A percentile compares a stretch with the other conserved stretches of the same genome.
phyloP scores from a whole-genome alignment of 352 stramenopile species.

The Globisporangium sylvaticum region DNA sequence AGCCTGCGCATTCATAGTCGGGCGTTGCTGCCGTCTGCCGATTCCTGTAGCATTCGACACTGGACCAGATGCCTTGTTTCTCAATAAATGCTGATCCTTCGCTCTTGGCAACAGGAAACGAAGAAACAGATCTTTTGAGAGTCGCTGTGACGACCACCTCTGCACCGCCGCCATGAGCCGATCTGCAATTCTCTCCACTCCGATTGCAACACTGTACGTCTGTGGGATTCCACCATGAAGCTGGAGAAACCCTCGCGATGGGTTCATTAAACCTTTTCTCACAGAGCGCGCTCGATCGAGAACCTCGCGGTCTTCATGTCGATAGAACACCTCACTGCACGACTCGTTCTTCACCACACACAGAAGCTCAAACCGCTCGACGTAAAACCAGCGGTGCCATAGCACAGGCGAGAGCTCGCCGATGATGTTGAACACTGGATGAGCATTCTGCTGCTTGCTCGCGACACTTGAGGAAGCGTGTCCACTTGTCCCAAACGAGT shows the following conservation, averaged over 20 bases:
- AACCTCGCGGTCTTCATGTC: slow-evolving; percentile 29
- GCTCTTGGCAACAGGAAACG: slow-evolving; percentile 48
- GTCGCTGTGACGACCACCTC: slow-evolving; percentile 75
- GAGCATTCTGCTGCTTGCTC: slow-evolving; percentile 42
- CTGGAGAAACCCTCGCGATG: slow-evolving; percentile 30
- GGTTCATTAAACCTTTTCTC: slow-evolving; percentile 22
- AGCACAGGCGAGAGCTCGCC: slow-evolving; percentile 81
- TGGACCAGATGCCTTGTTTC: slow-evolving; percentile 20
- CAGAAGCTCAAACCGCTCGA: slow-evolving; percentile 85
- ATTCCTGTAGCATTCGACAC: slow-evolving; percentile 7
- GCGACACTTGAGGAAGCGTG: slow-evolving; percentile 25
- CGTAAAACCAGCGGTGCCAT: slow-evolving; percentile 89
- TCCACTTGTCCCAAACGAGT: slow-evolving; percentile 62
- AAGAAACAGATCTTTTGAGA: slow-evolving; percentile 78
- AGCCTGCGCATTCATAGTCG: slow-evolving; percentile 17
- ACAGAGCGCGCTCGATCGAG: slow-evolving; percentile 27
- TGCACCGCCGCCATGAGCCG: slow-evolving; percentile 50
- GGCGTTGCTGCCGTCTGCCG: slow-evolving; percentile 27
- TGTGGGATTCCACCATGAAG: slow-evolving; percentile 24
- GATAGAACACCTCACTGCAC: slow-evolving; percentile 65
- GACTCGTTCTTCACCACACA: slow-evolving; percentile 65
- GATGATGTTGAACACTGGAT: slow-evolving; percentile 89
- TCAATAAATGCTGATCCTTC: slow-evolving; percentile 11
- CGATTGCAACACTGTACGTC: slow-evolving; percentile 37
- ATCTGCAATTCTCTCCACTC: slow-evolving; percentile 55